Evolutionary conservation across 1,284 basidiomycete genomes (phyloP).

Genomic region (Ustilago esculenta): DNA sequence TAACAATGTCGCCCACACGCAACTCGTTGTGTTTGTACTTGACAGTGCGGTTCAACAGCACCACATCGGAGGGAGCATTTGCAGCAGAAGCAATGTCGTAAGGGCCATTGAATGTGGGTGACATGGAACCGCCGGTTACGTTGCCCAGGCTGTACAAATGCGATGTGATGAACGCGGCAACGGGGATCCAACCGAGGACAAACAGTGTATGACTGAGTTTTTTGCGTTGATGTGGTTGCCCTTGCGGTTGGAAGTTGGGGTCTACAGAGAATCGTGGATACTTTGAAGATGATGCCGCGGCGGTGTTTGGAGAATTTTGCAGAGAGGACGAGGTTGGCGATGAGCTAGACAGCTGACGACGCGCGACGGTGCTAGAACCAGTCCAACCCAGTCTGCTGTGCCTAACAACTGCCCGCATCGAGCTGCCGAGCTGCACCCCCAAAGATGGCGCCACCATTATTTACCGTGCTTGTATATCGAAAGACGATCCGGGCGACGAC

Average conservation of each 20-base stretch:
- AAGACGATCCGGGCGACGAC: too few relatives aligned
- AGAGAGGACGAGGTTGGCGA: neutral
- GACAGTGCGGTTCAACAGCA: constrained; percentile 70
- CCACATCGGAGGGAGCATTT: constrained; percentile 70
- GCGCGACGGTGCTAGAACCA: neutral
- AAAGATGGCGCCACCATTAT: too few relatives aligned
- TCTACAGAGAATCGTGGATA: constrained; percentile 9
- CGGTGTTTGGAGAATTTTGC: too few relatives aligned
- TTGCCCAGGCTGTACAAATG: constrained; percentile 69
- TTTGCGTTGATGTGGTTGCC: constrained; percentile 1
- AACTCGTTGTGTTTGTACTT: constrained; percentile 61
- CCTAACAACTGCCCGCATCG: too few relatives aligned
- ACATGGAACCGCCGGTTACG: constrained; percentile 69
- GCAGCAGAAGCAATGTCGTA: constrained; percentile 49
- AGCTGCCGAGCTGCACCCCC: too few relatives aligned
- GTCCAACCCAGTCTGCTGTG: too few relatives aligned
- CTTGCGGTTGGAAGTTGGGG: constrained; percentile 1
- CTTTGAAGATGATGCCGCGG: constrained; percentile 3
- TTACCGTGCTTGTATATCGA: too few relatives aligned
- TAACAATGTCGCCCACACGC: constrained; percentile 71
- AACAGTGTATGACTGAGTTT: constrained; percentile 16
- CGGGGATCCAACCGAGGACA: constrained; percentile 70
- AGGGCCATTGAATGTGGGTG: constrained; percentile 44
- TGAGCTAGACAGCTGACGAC: neutral
- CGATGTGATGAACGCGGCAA: constrained; percentile 69